A percentile compares a stretch with the other conserved stretches of the same genome.
phyloP scores from a whole-genome alignment of 176 grass and related monocot genomes.

The Oryza australiensis region DNA sequence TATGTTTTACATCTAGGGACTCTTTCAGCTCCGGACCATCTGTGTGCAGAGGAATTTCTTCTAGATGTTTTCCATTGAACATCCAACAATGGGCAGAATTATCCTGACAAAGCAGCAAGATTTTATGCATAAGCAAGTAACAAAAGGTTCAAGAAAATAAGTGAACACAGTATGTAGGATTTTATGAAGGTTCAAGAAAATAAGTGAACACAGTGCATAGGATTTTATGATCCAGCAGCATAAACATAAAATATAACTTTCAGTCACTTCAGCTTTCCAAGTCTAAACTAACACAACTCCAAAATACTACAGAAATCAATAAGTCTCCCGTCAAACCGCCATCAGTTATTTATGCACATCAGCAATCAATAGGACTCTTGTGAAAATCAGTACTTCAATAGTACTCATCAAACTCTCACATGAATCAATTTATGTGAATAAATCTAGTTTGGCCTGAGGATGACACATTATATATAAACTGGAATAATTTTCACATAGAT shows the following conservation, averaged over 20 bases:
- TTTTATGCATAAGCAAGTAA: constrained; percentile 20
- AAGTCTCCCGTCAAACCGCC: neutral
- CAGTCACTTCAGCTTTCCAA: neutral
- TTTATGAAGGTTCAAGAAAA: constrained; percentile 9
- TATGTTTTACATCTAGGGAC: constrained; percentile 53
- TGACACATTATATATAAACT: neutral
- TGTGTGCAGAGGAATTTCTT: constrained; percentile 60
- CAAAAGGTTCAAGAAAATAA: neutral
- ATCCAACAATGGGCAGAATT: constrained; percentile 84
- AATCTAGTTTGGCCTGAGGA: neutral
- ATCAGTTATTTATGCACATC: neutral
- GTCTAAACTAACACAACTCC: neutral
- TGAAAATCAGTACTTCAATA: too few species aligned
- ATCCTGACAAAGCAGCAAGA: constrained; percentile 54
- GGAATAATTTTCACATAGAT: neutral
- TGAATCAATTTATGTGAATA: neutral
- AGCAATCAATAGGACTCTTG: neutral
- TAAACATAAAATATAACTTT: neutral
- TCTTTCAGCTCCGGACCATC: constrained; percentile 50
- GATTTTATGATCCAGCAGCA: neutral
- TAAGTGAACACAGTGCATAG: neutral
- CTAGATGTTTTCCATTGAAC: constrained; percentile 46
- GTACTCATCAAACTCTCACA: neutral
- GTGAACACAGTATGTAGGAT: neutral
- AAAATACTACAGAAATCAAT: neutral